Evolutionary conservation across 192 early-diverging fungal genomes (phyloP).

Genomic region (Coemansia sp.): DNA sequence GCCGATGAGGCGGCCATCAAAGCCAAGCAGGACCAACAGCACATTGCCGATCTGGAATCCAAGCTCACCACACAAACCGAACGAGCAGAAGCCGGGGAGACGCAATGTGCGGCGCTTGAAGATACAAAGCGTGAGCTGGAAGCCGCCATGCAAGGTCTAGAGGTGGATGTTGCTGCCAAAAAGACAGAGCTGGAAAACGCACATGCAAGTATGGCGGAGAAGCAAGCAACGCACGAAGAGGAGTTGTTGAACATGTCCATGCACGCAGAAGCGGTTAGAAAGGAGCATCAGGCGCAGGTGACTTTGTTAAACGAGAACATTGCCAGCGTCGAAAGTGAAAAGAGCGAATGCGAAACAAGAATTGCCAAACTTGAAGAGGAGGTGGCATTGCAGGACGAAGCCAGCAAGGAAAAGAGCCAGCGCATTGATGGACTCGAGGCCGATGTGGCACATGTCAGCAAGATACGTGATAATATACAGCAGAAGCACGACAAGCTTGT

Average conservation of each 20-base stretch:
- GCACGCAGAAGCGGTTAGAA: conserved; percentile 4
- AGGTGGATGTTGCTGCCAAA: conserved; percentile 1
- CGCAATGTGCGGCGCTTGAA: conserved; percentile 5
- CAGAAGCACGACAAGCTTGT: conserved; percentile 34
- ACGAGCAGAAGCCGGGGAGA: conserved; percentile 15
- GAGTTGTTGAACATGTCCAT: background rate
- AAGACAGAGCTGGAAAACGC: conserved; percentile 3
- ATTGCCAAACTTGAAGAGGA: conserved; percentile 13
- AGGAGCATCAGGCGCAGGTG: conserved; percentile 8
- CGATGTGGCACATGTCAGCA: conserved; percentile 25
- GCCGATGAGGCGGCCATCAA: conserved; percentile 9
- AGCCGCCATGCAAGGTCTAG: conserved; percentile 1
- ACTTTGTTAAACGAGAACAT: conserved; percentile 10
- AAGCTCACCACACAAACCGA: conserved; percentile 5
- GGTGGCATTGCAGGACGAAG: conserved; percentile 1
- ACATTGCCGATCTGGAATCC: background rate
- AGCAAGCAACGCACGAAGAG: conserved; percentile 12
- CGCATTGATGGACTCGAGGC: conserved; percentile 31
- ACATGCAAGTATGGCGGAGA: conserved; percentile 13
- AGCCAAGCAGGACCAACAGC: conserved; percentile 3
- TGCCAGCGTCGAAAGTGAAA: conserved; percentile 3
- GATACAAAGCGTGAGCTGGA: conserved; percentile 1
- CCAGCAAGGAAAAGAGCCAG: conserved; percentile 10
- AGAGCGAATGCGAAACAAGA: conserved; percentile 5
- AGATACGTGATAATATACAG: conserved; percentile 43